These are phyloP conservation scores for Knoxia roxburghii DNA, from an alignment of 257 asterid genomes.

Conservation along the genomic window DNA sequence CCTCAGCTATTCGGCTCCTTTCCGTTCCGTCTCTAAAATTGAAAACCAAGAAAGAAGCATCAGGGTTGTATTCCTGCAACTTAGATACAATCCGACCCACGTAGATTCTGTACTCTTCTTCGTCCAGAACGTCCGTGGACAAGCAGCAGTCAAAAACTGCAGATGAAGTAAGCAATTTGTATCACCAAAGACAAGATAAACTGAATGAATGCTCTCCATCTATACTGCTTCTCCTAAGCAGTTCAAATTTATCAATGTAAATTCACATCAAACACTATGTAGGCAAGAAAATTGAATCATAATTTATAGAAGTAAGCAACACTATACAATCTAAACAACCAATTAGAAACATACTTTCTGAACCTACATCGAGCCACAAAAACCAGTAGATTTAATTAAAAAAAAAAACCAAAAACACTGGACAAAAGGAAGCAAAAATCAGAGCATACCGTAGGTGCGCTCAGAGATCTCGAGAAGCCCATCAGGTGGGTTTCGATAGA, in stretches of 20 bases:
- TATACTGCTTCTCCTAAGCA: neutral
- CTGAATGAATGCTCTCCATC: neutral
- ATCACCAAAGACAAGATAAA: neutral
- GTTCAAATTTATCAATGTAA: neutral
- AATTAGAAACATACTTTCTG: neutral
- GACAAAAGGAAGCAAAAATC: conserved; percentile 1
- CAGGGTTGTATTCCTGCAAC: conserved; percentile 91
- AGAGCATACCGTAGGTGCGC: conserved; percentile 78
- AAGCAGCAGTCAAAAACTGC: conserved; percentile 98
- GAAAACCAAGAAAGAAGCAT: conserved; percentile 95
- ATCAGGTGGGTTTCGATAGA: conserved; percentile 97
- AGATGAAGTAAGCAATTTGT: conserved; percentile 18
- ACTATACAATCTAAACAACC: neutral
- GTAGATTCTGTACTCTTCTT: conserved; percentile 81
- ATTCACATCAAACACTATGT: neutral
- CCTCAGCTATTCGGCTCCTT: conserved; percentile 79
- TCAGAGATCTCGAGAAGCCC: conserved; percentile 98
- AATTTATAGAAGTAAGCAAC: neutral
- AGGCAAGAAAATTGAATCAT: neutral
- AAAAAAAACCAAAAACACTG: conserved; percentile 12
- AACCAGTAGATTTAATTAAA: neutral
- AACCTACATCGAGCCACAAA: neutral
- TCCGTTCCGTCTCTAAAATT: conserved; percentile 82
- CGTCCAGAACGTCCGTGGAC: conserved; percentile 82
- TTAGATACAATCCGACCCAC: conserved; percentile 89